Evolutionary conservation across 495 filamentous ascomycete species (phyloP), one percentile per base, ranked within the genome.

Genomic region (Massariosphaeria phaeospora): DNA sequence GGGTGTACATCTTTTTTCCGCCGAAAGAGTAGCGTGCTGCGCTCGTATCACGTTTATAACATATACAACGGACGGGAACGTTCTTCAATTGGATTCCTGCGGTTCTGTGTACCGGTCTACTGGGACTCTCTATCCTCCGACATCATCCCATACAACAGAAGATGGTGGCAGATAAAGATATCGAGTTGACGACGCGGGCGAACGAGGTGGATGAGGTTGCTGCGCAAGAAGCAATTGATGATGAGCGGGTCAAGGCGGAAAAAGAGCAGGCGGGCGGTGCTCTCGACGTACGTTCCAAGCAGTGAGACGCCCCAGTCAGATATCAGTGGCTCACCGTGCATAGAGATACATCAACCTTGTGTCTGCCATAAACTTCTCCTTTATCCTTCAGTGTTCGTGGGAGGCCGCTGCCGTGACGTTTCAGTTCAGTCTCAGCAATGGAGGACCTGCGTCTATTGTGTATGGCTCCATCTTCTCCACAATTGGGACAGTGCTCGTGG

Each of bases 391-490:
- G 24, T 52, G 44, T 21, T 67, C 65, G 10, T 69, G 67, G 67
- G 67, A 67, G 42, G 67, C 54, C 12, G 36, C 62, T 30, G 67
- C 56, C 2, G 30, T 61, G 7, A 53, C 53, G 17, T 62, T 69
- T 40, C 45, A 59, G 17, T 48, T 59, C 11, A 34, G 55, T 0
- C 48, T 69, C 6, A 30, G 56, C 50, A 69, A 69, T 55, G 70
- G 70, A 34, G 70, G 70, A 7, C 68, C 70, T 9, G 51, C 67
- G 3, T 53, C 62, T 5, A 50, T 72, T 21, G 59, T 67, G 12
- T 72, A 65, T 24, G 70, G 70, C 40, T 60, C 18, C 29, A 47
- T 69, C 9, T 52, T 68, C 40, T 52, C 55, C 12, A 48, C 33
- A 10, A 30, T 67, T n/a, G 70, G 70, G 3, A 45, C 60, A 10